Conservation (phyloP, 768 basidiomycete species). For the Paxillus ammoniavirescens region DNA sequence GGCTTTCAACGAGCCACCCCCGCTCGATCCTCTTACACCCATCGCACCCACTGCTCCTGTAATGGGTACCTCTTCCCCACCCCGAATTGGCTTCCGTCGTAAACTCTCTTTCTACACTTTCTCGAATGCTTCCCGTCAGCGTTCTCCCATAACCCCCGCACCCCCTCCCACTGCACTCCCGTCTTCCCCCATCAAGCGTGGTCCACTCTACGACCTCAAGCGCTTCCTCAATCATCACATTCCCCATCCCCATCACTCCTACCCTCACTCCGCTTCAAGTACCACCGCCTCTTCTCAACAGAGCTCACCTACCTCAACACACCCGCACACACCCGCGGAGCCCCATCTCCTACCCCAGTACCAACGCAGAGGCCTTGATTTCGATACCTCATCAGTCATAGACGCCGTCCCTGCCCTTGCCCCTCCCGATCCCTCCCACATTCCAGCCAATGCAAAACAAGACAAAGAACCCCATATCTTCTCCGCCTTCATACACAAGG, state of each 20-base stretch:
- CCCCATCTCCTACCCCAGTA: slow-evolving; percentile 34
- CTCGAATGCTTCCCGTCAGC: slow-evolving; percentile 11
- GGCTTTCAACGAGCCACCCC: not conserved
- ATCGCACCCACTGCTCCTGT: not conserved
- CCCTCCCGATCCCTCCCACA: slow-evolving; percentile 10
- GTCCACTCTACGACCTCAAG: slow-evolving; percentile 89
- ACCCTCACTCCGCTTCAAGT: slow-evolving; percentile 20
- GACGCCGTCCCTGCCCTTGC: slow-evolving; percentile 30
- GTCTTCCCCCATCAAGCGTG: slow-evolving; percentile 37
- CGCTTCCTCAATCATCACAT: slow-evolving; percentile 95
- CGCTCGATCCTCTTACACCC: slow-evolving; percentile 10
- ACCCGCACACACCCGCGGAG: slow-evolving; percentile 27
- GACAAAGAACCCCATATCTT: slow-evolving; percentile 29
- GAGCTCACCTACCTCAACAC: slow-evolving; percentile 23
- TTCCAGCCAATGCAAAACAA: slow-evolving; percentile 9
- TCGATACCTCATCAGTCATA: slow-evolving; percentile 35
- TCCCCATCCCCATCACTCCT: slow-evolving; percentile 48
- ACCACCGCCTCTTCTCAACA: slow-evolving; percentile 27
- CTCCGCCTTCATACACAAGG: slow-evolving; percentile 33
- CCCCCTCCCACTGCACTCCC: slow-evolving; percentile 15
- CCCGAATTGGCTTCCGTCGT: slow-evolving; percentile 28
- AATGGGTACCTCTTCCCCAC: slow-evolving; percentile 6
- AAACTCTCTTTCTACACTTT: slow-evolving; percentile 28
- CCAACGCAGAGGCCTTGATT: slow-evolving; percentile 34
- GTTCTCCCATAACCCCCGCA: slow-evolving; percentile 5